Percentiles rank a stretch among this genome's conserved stretches.
Conservation (phyloP, 2,329 filamentous ascomycete genomes). For the Colletotrichum echinochloae region DNA sequence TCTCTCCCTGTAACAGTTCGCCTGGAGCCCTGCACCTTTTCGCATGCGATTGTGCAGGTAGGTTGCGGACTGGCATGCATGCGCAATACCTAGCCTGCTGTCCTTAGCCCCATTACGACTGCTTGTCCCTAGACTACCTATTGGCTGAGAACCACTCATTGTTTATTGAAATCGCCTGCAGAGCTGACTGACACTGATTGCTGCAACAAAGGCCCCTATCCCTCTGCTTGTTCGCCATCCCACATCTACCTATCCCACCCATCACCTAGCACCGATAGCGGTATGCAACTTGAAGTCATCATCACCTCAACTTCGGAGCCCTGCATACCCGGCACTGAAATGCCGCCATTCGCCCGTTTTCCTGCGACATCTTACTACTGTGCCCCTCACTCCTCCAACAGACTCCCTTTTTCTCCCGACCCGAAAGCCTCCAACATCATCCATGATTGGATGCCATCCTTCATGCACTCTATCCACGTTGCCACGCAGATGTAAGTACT, state of each 20-base stretch:
- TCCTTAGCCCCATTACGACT: neutral
- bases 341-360: neutral
- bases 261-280: neutral
- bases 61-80: conserved; percentile 2
- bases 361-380: neutral
- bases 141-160: neutral
- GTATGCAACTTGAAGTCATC: conserved; percentile 35
- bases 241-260: conserved; percentile 7
- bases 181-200: conserved; percentile 13
- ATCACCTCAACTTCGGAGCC: conserved; percentile 13
- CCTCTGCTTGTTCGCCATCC: conserved; percentile 12
- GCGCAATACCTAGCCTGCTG: neutral
- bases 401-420: conserved; percentile 7
- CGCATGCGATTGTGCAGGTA: conserved; percentile 9
- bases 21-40: conserved; percentile 24
- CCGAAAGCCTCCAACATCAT: conserved; percentile 5
- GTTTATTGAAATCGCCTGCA: conserved; percentile 10
- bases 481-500: neutral
- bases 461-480: conserved; percentile 5
- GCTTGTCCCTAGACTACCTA: neutral
- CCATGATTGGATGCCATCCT: neutral
- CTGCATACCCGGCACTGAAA: conserved; percentile 11
- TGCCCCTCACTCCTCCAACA: conserved; percentile 3
- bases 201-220: conserved; percentile 22
- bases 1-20: conserved; percentile 17